Percentiles rank a stretch among this genome's conserved stretches.
Conservation (phyloP, 1,284 basidiomycete species). For the Entoloma clypeatum region DNA sequence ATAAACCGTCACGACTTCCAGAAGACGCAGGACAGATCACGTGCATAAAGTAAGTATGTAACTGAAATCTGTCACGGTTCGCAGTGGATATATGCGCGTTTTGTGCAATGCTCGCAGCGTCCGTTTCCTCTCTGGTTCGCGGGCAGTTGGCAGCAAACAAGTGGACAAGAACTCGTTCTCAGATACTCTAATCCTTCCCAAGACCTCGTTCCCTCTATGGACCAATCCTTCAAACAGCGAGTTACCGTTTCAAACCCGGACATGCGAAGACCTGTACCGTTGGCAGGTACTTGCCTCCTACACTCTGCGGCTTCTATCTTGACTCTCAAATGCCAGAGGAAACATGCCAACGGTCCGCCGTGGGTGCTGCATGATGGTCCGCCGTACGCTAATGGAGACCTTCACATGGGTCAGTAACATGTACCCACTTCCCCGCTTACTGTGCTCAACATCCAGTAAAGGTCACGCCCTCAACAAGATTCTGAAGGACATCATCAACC, state of each 20-base stretch:
- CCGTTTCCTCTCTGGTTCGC: conserved; percentile 10
- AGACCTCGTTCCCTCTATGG: conserved; percentile 79
- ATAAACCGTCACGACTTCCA: too few relatives aligned
- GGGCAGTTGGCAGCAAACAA: conserved; percentile 8
- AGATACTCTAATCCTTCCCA: conserved; percentile 79
- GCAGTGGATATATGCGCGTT: too few relatives aligned
- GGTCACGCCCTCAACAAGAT: conserved; percentile 98
- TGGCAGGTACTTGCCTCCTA: conserved; percentile 69
- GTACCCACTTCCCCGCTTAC: neutral
- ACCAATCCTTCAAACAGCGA: conserved; percentile 67
- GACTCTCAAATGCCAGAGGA: conserved; percentile 41
- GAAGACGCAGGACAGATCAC: too few relatives aligned
- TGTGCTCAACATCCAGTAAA: conserved; percentile 27
- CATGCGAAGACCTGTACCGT: conserved; percentile 76
- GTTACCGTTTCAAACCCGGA: conserved; percentile 56
- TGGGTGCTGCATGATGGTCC: conserved; percentile 97
- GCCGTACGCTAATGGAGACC: conserved; percentile 94
- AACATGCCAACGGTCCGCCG: conserved; percentile 58
- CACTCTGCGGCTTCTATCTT: conserved; percentile 8
- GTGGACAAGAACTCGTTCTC: conserved; percentile 37
- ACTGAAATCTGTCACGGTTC: too few relatives aligned
- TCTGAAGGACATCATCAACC: conserved; percentile 93
- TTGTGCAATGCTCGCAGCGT: neutral
- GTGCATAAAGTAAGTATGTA: too few relatives aligned
- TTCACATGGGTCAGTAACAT: conserved; percentile 81